Evolutionary conservation across 1,284 basidiomycete genomes (phyloP).

Genomic region (Irpex rosettiformis): DNA sequence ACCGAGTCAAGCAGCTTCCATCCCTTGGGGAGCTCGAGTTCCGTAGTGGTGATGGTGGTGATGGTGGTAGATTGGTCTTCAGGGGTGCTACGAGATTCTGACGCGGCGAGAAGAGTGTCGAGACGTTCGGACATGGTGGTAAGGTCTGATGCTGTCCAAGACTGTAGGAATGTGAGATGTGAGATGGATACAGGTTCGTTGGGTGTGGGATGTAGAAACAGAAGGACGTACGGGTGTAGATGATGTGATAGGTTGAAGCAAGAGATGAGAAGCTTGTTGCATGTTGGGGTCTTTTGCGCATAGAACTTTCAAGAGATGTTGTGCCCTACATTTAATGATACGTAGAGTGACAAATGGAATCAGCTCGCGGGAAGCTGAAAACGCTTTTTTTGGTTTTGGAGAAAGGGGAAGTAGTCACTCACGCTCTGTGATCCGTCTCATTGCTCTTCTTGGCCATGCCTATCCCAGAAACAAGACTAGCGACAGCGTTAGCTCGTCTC

Average conservation of each 20-base stretch:
- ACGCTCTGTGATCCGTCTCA: constrained; percentile 34
- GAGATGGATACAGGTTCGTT: too few relatives aligned
- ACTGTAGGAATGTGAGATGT: too few relatives aligned
- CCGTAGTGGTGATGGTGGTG: not conserved
- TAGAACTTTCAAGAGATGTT: constrained; percentile 37
- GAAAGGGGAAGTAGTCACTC: too few relatives aligned
- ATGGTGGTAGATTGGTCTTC: not conserved
- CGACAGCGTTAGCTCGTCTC: constrained; percentile 40
- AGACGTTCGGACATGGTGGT: constrained; percentile 9
- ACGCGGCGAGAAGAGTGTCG: not conserved
- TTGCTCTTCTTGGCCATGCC: constrained; percentile 25
- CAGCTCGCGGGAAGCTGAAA: too few relatives aligned
- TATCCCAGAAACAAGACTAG: constrained; percentile 44
- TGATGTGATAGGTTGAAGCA: constrained; percentile 11
- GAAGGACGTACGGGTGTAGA: constrained; percentile 11
- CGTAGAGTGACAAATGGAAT: too few relatives aligned
- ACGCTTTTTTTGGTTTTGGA: too few relatives aligned
- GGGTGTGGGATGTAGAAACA: not conserved
- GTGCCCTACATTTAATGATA: too few relatives aligned
- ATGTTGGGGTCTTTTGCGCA: constrained; percentile 35
- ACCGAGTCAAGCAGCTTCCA: constrained; percentile 47
- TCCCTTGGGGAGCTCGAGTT: constrained; percentile 32
- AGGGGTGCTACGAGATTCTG: not conserved
- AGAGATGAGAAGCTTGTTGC: constrained; percentile 27
- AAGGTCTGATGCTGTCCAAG: constrained; percentile 12